Evolutionary conservation across 176 grass and related monocot species (phyloP).

Genomic region (Thinopyrum elongatum): DNA sequence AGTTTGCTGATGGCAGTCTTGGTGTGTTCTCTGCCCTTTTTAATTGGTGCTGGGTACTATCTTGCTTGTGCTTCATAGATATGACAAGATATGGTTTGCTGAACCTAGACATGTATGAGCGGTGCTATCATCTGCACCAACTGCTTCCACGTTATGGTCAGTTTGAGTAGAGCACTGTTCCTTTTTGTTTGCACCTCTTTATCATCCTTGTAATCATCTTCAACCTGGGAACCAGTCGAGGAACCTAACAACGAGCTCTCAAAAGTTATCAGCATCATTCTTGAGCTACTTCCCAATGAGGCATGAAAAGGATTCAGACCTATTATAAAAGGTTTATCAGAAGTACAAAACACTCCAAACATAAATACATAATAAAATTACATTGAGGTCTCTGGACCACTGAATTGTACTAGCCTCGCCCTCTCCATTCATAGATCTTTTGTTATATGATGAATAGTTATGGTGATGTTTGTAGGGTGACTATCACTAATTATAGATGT

Average conservation of each 20-base stretch:
- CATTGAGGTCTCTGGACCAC: too few species aligned
- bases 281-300: too few species aligned
- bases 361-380: too few species aligned
- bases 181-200: slow-evolving; percentile 49
- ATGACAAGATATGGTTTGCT: neutral
- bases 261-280: slow-evolving; percentile 42
- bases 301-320: too few species aligned
- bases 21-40: neutral
- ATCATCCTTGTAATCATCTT: slow-evolving; percentile 57
- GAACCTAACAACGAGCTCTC: slow-evolving; percentile 54
- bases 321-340: too few species aligned
- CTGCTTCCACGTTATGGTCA: neutral
- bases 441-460: too few species aligned
- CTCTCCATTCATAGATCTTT: too few species aligned
- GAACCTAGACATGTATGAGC: neutral
- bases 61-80: neutral
- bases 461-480: too few species aligned
- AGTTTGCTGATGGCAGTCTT: neutral
- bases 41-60: neutral
- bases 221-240: slow-evolving; percentile 40
- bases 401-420: too few species aligned
- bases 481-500: too few species aligned
- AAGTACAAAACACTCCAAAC: too few species aligned
- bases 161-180: slow-evolving; percentile 23
- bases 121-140: slow-evolving; percentile 30